phyloP scores from a whole-genome alignment of 176 grass and related monocot species.

The Ensete glaucum region DNA sequence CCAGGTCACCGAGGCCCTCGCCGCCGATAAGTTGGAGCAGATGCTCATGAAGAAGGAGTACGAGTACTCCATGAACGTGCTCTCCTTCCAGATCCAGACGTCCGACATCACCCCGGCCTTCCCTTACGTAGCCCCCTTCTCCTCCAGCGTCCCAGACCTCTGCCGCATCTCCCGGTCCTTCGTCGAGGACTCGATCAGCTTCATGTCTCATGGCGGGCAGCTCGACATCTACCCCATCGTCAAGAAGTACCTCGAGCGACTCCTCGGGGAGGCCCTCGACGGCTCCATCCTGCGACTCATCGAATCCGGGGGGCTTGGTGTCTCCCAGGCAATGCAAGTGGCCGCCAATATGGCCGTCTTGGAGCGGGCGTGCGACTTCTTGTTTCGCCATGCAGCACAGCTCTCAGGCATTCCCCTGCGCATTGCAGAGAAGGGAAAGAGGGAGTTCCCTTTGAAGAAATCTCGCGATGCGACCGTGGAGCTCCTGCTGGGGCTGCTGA shows the following conservation, averaged over 20 bases:
- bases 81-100: constrained; percentile 94
- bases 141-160: constrained; percentile 73
- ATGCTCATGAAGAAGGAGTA: constrained; percentile 99
- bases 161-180: constrained; percentile 96
- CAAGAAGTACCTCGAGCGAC: constrained; percentile 87
- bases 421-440: constrained; percentile 54
- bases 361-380: constrained; percentile 95
- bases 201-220: constrained; percentile 90
- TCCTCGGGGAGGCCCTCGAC: constrained; percentile 67
- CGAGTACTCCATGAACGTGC: constrained; percentile 96
- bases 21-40: constrained; percentile 88
- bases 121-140: constrained; percentile 86
- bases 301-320: constrained; percentile 58
- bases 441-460: constrained; percentile 65
- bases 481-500: constrained; percentile 50
- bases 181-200: constrained; percentile 91
- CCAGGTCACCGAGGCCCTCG: constrained; percentile 77
- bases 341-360: constrained; percentile 88
- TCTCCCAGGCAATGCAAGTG: constrained; percentile 92
- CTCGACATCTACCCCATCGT: constrained; percentile 69
- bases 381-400: constrained; percentile 79
- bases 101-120: constrained; percentile 90
- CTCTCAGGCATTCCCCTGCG: constrained; percentile 69
- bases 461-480: constrained; percentile 67
- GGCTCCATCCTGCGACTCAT: constrained; percentile 57